Evolutionary conservation across 371 early-diverging fungal genomes (phyloP), one percentile per base, ranked within the genome.

Genomic region (Mucor indicus): DNA sequence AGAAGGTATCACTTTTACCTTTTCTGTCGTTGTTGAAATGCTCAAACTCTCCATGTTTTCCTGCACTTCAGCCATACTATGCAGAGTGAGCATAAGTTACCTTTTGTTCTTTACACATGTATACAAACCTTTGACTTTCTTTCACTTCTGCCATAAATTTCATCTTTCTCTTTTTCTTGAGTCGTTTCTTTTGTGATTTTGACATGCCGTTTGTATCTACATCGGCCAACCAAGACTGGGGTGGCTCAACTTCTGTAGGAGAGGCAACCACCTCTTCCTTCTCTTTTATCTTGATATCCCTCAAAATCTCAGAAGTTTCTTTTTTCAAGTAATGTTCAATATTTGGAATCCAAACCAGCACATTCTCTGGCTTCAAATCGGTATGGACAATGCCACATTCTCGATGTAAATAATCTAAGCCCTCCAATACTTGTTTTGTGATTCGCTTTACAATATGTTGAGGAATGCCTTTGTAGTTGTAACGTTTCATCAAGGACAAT

Each of bases 351-450:
- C 91, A 92, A 7, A 95, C 90, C 29, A 95, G 72, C 6, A 95
- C 91, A 63, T 95, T 95, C 62, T 95, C 99, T 0, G 98, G 99
- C 62, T 99, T 99, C 32, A 99, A 60, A 64, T 99, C 99, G 0
- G 98, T 96, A 74, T 99, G 99, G 37, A 97, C 93, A 61, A 99
- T 94, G n/a, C 88, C 88, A 74, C 98, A 96, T 48, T 91, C 89
- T n/a, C 86, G 64, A 64, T 98, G 98, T 52, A 98, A 74, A 57
- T 93, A 97, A 49, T 94, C 96, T 46, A 98, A 68, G 4, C 93
- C 96, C 71, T 86, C 76, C 24, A 96, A 66, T 1, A 95, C 82
- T 60, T 98, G 97, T 47, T 86, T 80, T 3, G 89, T 64, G 31
- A 96, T 90, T 30, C 91, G 85, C 63, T 88, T 91, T 40, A 98